Evolutionary conservation across 805 yeast genomes (phyloP).

Genomic region (Myxozyma monticola): DNA sequence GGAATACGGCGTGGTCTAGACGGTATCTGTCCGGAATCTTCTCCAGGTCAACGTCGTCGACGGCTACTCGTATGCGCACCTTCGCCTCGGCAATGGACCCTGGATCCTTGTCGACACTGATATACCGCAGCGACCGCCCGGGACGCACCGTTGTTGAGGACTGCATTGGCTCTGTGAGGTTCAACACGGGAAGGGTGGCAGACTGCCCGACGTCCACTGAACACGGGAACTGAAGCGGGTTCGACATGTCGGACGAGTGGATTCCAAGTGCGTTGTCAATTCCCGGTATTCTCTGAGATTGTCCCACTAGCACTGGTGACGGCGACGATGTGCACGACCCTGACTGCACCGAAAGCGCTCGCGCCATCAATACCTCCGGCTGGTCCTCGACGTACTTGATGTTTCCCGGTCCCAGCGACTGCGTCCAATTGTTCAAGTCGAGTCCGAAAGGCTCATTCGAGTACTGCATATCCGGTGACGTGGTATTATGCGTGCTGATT

Average conservation of each 20-base stretch:
- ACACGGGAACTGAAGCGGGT: conserved; percentile 9
- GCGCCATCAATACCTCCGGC: too few species aligned
- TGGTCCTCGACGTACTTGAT: background rate
- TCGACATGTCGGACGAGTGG: background rate
- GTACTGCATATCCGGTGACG: background rate
- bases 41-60: conserved; percentile 16
- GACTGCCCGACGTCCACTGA: background rate
- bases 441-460: background rate
- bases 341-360: background rate
- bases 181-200: too few species aligned
- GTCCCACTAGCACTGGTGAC: background rate
- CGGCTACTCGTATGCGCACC: conserved; percentile 17
- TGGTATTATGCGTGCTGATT: too few species aligned
- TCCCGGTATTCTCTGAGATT: background rate
- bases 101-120: conserved; percentile 9
- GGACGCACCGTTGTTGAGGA: background rate
- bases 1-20: conserved; percentile 24
- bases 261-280: background rate
- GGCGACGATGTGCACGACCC: background rate
- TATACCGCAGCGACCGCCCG: conserved; percentile 9
- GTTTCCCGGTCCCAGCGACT: background rate
- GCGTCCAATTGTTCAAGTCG: background rate
- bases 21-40: conserved; percentile 22
- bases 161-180: too few species aligned
- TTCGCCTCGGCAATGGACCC: background rate